Base-by-base conservation (phyloP, 352 stramenopile species). In the Phytophthora sojae region DNA sequence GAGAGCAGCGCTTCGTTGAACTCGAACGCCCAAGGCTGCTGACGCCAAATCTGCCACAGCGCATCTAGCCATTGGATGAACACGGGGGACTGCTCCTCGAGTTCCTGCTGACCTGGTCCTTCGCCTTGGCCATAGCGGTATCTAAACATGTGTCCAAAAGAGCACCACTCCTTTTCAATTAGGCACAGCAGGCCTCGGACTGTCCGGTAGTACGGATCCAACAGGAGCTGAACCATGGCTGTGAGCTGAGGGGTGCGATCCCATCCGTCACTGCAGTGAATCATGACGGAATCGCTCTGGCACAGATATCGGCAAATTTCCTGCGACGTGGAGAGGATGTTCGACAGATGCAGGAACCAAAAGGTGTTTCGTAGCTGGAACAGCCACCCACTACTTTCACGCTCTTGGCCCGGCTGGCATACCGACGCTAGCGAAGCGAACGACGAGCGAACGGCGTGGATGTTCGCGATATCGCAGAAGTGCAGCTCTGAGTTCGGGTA, bases 221-320 rank as follows among this genome's bases (percentile, higher is more conserved):
- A 64, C 5, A 99, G 76, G 3, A 99, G 72, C 81, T 99, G 95
- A 15, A 98, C 92, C 47, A 99, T 88, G 6, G 81, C 91, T 3
- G 90, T 95, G 25, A 99, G 92, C 84, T 99, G 97, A 5, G 96
- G 93, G 6, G 98, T 99, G 15, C 98, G 90, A 83, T 99, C 98
- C 98, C 98, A 99, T 9, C 98, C 98, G 70, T 99, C 97, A 69
- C 93, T 99, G 76, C 98, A 99, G 77, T 99, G 98, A 51, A 99
- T 88, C 76, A 99, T 94, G 7, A 99, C 94, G 1, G 97, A 98
- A 32, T 98, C 88, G 29, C 93, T 86, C 67, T 99, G 93, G 57
- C 93, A 95, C 29, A 99, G 79, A 74, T 94, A 97, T 52, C 96
- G 95, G 30, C 97, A 98, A 11, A 98, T 97, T 37, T 95, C 87